These are phyloP conservation scores for Papiliotrema flavescens DNA, from an alignment of 1,284 basidiomycete species.

Conservation along the genomic window DNA sequence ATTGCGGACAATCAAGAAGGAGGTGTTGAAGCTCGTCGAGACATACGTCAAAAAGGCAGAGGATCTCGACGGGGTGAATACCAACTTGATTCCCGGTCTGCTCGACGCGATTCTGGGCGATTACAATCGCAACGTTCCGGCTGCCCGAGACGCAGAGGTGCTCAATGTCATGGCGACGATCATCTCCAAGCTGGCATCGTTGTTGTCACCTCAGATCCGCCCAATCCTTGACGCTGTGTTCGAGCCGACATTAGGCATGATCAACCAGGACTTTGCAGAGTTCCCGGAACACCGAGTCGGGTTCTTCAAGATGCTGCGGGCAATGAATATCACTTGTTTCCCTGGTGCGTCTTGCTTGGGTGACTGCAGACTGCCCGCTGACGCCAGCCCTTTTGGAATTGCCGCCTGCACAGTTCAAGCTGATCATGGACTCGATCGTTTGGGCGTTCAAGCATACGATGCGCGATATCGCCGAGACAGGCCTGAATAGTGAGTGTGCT, in stretches of 20 bases:
- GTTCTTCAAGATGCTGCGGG: conserved; percentile 93
- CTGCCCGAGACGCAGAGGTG: conserved; percentile 94
- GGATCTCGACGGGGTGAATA: conserved; percentile 88
- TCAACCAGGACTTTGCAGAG: conserved; percentile 98
- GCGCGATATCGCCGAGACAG: conserved; percentile 97
- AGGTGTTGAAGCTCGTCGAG: conserved; percentile 94
- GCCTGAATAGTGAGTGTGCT: conserved; percentile 68
- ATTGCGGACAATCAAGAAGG: conserved; percentile 96
- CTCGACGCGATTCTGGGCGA: conserved; percentile 96
- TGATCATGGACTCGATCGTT: conserved; percentile 97
- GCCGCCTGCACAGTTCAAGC: conserved; percentile 89
- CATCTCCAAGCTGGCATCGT: conserved; percentile 70
- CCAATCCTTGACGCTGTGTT: conserved; percentile 96
- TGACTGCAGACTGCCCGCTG: not conserved
- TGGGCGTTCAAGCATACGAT: conserved; percentile 99
- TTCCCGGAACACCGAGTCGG: conserved; percentile 96
- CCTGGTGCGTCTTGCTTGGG: conserved; percentile 58
- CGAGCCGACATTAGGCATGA: conserved; percentile 97
- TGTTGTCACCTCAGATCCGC: conserved; percentile 91
- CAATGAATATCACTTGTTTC: conserved; percentile 95
- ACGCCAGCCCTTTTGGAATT: conserved; percentile 73
- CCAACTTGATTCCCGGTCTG: conserved; percentile 88
- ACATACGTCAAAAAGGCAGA: conserved; percentile 97
- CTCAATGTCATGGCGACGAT: conserved; percentile 99
- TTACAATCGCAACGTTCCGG: conserved; percentile 90